phyloP scores from a whole-genome alignment of 208 protist genomes.

The Leishmania braziliensis region DNA sequence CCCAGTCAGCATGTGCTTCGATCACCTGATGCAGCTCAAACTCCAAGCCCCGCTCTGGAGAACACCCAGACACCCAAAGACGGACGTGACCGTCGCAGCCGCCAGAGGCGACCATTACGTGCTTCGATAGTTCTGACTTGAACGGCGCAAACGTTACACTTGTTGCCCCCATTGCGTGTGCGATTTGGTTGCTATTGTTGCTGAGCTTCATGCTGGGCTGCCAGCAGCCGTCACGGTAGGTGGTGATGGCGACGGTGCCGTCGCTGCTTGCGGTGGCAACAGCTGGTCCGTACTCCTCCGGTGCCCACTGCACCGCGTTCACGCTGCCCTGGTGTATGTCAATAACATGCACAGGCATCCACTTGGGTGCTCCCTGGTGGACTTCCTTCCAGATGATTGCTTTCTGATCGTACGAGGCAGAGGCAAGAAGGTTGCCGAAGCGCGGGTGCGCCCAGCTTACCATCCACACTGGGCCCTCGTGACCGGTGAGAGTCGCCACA shows the following conservation, averaged over 20 bases:
- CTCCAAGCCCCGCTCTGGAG: conserved; percentile 19
- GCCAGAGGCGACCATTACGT: conserved; percentile 69
- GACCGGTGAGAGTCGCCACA: conserved; percentile 78
- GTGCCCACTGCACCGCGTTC: conserved; percentile 84
- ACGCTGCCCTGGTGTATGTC: conserved; percentile 75
- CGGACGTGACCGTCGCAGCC: conserved; percentile 84
- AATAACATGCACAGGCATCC: conserved; percentile 73
- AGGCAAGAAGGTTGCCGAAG: conserved; percentile 96
- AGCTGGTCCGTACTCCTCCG: conserved; percentile 67
- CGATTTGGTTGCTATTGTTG: conserved; percentile 83
- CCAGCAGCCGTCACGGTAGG: conserved; percentile 63
- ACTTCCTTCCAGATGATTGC: conserved; percentile 97
- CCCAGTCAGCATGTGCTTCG: conserved; percentile 63
- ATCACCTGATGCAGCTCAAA: conserved; percentile 61
- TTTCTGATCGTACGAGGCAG: conserved; percentile 96
- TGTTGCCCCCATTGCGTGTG: conserved; percentile 84
- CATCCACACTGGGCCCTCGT: conserved; percentile 98
- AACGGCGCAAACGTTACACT: conserved; percentile 76
- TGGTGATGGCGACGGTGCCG: conserved; percentile 70
- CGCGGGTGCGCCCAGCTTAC: conserved; percentile 98
- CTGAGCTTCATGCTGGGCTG: conserved; percentile 74
- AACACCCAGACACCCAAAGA: conserved; percentile 52
- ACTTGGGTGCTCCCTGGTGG: conserved; percentile 37
- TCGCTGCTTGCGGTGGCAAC: conserved; percentile 82
- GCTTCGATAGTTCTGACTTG: conserved; percentile 27